Evolutionary conservation across 805 yeast species (phyloP).

Genomic region (Danielia oregonensis): DNA sequence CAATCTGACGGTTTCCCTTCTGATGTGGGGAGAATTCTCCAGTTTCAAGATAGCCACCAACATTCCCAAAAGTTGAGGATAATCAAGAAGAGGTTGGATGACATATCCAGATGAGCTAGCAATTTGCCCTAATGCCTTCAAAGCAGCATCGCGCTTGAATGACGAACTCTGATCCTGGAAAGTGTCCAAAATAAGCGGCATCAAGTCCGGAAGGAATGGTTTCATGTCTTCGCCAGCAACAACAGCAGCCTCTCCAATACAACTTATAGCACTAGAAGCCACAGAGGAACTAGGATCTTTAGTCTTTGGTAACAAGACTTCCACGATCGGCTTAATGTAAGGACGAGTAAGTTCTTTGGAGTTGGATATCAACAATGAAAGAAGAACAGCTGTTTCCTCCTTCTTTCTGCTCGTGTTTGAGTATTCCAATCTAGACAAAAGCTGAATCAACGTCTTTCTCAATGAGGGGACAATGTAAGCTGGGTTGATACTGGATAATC

Average conservation of each 20-base stretch:
- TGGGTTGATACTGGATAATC: conserved; percentile 83
- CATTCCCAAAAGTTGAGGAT: conserved; percentile 83
- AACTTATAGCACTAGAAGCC: conserved; percentile 78
- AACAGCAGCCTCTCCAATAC: conserved; percentile 83
- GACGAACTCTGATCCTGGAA: conserved; percentile 92
- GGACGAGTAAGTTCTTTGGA: conserved; percentile 85
- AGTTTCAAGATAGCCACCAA: conserved; percentile 77
- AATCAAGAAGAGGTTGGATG: conserved; percentile 85
- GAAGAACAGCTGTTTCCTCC: conserved; percentile 80
- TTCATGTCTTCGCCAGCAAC: conserved; percentile 85
- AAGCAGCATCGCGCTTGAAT: conserved; percentile 82
- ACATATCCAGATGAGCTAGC: conserved; percentile 93
- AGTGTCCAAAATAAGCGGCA: conserved; percentile 85
- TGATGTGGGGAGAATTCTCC: conserved; percentile 68
- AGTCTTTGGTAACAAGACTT: conserved; percentile 73
- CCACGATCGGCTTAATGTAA: conserved; percentile 86
- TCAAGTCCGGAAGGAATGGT: conserved; percentile 66
- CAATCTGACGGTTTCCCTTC: conserved; percentile 84
- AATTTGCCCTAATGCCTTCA: conserved; percentile 81
- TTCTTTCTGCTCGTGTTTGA: conserved; percentile 69
- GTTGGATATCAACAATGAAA: conserved; percentile 69
- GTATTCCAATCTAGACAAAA: conserved; percentile 80
- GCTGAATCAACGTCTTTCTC: conserved; percentile 79
- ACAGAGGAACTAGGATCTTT: conserved; percentile 73
- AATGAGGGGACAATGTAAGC: conserved; percentile 94